Percentiles rank a stretch among this genome's conserved stretches.
phyloP scores from a whole-genome alignment of 2,329 filamentous ascomycete genomes.

The Aspergillus fumigatus region DNA sequence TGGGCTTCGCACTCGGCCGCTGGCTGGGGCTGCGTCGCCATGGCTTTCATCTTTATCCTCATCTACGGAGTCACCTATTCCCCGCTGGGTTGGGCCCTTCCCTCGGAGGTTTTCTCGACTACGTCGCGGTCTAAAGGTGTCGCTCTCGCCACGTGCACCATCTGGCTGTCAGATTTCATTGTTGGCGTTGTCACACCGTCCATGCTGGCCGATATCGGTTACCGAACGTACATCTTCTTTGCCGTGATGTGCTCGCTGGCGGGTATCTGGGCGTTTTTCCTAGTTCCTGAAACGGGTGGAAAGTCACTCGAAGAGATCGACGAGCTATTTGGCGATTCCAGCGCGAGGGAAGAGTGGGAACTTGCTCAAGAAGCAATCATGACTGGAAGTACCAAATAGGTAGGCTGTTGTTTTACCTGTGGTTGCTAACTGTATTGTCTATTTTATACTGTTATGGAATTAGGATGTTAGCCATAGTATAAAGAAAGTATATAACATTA shows the following conservation, averaged over 20 bases:
- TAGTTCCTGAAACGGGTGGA: conserved; percentile 53
- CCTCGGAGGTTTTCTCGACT: conserved; percentile 33
- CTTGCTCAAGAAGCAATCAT: not conserved
- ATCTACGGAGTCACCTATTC: conserved; percentile 24
- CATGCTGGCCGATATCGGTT: conserved; percentile 52
- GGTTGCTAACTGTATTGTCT: no score
- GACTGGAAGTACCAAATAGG: not conserved
- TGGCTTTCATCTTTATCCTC: conserved; percentile 14
- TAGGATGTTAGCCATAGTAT: not conserved
- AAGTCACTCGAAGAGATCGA: conserved; percentile 51
- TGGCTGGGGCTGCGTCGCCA: conserved; percentile 14
- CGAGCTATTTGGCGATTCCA: conserved; percentile 22
- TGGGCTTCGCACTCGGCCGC: conserved; percentile 20
- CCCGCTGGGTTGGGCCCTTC: conserved; percentile 35
- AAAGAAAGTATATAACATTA: not conserved
- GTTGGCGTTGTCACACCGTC: conserved; percentile 58
- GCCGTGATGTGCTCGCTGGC: conserved; percentile 46
- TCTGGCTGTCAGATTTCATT: conserved; percentile 39
- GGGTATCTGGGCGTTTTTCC: conserved; percentile 45
- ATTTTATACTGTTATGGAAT: no score
- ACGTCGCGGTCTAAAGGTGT: conserved; percentile 34
- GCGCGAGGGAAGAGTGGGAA: not conserved
- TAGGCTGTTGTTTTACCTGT: not conserved
- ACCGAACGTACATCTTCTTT: conserved; percentile 53
- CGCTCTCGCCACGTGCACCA: conserved; percentile 28